Evolutionary conservation across 2,329 filamentous ascomycete genomes (phyloP).

Genomic region (Reticulascus tulasneorum): DNA sequence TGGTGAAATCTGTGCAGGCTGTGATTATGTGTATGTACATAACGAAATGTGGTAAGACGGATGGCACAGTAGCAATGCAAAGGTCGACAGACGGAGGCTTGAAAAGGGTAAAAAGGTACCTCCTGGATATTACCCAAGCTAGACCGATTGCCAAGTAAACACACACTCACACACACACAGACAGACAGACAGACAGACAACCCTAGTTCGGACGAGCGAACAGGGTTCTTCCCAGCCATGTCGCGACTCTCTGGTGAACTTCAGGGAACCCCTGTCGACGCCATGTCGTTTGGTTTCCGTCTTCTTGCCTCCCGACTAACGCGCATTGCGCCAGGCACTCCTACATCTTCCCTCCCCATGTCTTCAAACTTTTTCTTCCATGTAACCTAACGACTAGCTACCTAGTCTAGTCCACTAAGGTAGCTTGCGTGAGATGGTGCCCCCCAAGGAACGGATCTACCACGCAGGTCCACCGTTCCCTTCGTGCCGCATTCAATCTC

Average conservation of each 20-base stretch:
- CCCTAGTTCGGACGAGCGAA: slow-evolving; percentile 7
- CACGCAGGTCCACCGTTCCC: slow-evolving; percentile 1
- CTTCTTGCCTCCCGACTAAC: slow-evolving; percentile 10
- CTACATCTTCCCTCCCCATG: too few relatives aligned
- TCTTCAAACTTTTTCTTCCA: too few relatives aligned
- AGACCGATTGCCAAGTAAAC: neutral
- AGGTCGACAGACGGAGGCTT: neutral
- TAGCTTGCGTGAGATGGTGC: neutral
- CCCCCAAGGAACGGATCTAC: neutral
- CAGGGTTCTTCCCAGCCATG: slow-evolving; percentile 9
- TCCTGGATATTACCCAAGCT: neutral
- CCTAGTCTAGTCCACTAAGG: neutral
- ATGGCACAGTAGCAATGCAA: neutral
- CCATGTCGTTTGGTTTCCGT: neutral
- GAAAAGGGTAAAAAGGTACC: too few relatives aligned
- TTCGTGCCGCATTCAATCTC: neutral
- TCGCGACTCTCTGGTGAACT: slow-evolving; percentile 1
- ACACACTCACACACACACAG: neutral
- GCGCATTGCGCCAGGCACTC: slow-evolving; percentile 13
- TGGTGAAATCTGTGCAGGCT: slow-evolving; percentile 1
- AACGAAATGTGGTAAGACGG: neutral
- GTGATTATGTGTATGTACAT: neutral
- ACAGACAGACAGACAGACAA: neutral
- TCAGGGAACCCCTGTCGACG: slow-evolving; percentile 1
- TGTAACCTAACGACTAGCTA: too few relatives aligned